Conservation (phyloP, 140 eudicot genomes). For the Stevia rebaudiana region DNA sequence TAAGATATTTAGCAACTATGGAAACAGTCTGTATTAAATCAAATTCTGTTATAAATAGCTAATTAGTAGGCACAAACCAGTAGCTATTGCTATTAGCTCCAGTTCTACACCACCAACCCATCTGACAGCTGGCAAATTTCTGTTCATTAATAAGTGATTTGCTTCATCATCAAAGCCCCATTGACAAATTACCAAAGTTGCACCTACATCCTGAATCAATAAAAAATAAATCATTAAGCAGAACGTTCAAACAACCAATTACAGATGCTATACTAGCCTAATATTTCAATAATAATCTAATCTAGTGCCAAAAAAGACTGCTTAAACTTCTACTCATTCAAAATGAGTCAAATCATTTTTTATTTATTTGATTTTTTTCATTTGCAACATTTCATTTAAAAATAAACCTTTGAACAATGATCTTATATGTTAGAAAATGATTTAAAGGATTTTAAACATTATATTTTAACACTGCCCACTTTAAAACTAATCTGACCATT, state of each 20-base stretch:
- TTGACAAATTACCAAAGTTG: constrained; percentile 95
- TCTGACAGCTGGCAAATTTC: constrained; percentile 97
- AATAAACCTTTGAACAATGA: background rate
- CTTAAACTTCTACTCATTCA: too few relatives aligned
- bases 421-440: background rate
- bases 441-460: background rate
- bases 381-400: background rate
- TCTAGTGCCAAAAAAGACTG: background rate
- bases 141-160: constrained; percentile 87
- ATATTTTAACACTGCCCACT: background rate
- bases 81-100: constrained; percentile 96
- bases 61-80: constrained; percentile 43
- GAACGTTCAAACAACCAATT: background rate
- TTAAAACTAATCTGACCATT: background rate
- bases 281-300: background rate
- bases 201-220: constrained; percentile 83
- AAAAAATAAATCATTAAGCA: background rate
- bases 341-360: too few relatives aligned
- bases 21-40: background rate
- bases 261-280: background rate
- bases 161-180: constrained; percentile 99
- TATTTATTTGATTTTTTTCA: too few relatives aligned
- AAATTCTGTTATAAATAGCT: background rate
- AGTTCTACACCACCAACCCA: constrained; percentile 99
- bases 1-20: background rate